Base-by-base conservation (phyloP, 257 asterid species). In the Salvia rosmarinus region DNA sequence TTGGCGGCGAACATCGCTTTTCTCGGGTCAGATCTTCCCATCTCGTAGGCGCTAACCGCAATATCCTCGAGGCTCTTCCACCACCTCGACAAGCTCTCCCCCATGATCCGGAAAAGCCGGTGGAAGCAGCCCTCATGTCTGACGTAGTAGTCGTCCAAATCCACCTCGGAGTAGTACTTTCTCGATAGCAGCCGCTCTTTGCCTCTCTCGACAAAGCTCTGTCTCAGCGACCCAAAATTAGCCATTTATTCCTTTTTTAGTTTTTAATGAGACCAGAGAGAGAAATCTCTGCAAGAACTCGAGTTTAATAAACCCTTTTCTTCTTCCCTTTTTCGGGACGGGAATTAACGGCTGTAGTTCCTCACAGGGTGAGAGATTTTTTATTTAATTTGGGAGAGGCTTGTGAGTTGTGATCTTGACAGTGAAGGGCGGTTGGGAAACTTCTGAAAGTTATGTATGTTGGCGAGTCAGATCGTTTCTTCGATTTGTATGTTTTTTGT, bases 21-120 rank as follows among this genome's bases (percentile, higher is more conserved):
- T 10, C 96, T 68, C 13, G 92, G 96, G 79, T 89, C 96, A 68
- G 87, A 79, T 60, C 86, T 82, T 46, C 96, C 96, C 96, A 89
- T 89, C 12, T 82, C 75, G 65, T 78, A 79, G 0, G 90, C 86
- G 19, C 77, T 77, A 54, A 82, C 39, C 0, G 73, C 84, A 6
- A 75, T 71, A 3, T 58, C 82, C 65, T 57, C 58, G 12, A 82
- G 64, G 39, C 56, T 54, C 13, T 20, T 68, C 73, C 80, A 84
- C 72, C 75, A 68, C 43, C 17, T 35, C 3, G 85, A 60, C 40
- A 82, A 4, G 3, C 72, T 70, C 16, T 82, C n/a, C 83, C 1
- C 68, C 23, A 66, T 56, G 58, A 59, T 39, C 51, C 82, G 84
- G 28, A 74, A 76, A 59, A 81, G 2, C 43, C 91, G 66, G 68